Percentiles rank a stretch among this genome's conserved stretches.
Evolutionary conservation across 108 stramenopile species (phyloP).

Genomic region (Bacterosira constricta): DNA sequence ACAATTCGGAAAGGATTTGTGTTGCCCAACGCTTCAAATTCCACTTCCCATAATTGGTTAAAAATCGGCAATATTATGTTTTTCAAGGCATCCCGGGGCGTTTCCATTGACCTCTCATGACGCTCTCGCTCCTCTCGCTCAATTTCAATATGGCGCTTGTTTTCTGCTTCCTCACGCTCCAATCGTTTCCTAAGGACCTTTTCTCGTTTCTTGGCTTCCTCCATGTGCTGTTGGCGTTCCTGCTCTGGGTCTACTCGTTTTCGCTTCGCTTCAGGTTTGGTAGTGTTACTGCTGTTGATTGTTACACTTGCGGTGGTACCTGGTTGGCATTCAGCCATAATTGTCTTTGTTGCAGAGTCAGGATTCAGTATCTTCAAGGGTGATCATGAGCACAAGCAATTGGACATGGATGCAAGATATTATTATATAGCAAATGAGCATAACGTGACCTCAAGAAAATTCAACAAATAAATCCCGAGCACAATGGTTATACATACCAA

Average conservation of each 20-base stretch:
- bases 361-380: slow-evolving; percentile 49
- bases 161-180: slow-evolving; percentile 45
- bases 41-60: slow-evolving; percentile 77
- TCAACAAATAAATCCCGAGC: background rate
- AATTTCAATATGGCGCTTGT: slow-evolving; percentile 33
- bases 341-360: slow-evolving; percentile 30
- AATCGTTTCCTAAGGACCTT: slow-evolving; percentile 29
- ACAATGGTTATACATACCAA: slow-evolving; percentile 15
- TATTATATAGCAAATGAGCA: background rate
- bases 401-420: too few species aligned
- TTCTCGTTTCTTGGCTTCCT: slow-evolving; percentile 45
- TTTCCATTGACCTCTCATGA: slow-evolving; percentile 41
- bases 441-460: too few species aligned
- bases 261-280: slow-evolving; percentile 6
- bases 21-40: slow-evolving; percentile 63
- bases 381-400: too few species aligned
- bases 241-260: slow-evolving; percentile 45
- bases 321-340: slow-evolving; percentile 16
- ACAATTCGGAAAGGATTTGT: slow-evolving; percentile 87
- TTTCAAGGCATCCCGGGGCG: slow-evolving; percentile 65
- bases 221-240: slow-evolving; percentile 24
- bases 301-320: slow-evolving; percentile 20
- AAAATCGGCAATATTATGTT: slow-evolving; percentile 71
- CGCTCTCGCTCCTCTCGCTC: slow-evolving; percentile 52
- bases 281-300: slow-evolving; percentile 15